Percentiles rank a stretch among this genome's conserved stretches.
Conservation (phyloP, 192 early-diverging fungal species). For the Martensiomyces pterosporus region DNA sequence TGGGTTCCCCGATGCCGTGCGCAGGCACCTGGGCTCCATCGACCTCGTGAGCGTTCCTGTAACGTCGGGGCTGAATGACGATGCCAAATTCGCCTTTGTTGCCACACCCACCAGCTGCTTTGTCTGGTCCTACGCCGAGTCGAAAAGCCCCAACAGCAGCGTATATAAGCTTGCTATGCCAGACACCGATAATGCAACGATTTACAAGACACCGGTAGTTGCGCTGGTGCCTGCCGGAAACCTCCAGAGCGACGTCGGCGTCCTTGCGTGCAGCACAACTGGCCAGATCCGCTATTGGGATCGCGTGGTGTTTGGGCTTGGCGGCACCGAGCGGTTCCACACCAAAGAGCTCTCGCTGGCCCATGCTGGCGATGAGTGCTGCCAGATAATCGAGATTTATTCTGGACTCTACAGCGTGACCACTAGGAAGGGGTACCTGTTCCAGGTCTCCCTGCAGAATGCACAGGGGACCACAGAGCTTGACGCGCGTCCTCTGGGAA, state of each 20-base stretch:
- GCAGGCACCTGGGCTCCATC: constrained; percentile 4
- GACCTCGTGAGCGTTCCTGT: constrained; percentile 8
- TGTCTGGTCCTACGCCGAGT: constrained; percentile 27
- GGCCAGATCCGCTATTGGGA: constrained; percentile 50
- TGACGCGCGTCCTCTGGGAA: constrained; percentile 10
- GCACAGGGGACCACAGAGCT: constrained; percentile 15
- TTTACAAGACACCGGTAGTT: constrained; percentile 16
- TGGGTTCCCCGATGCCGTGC: constrained; percentile 16
- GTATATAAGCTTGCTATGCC: constrained; percentile 37
- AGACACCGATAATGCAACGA: constrained; percentile 1
- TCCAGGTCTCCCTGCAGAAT: constrained; percentile 19
- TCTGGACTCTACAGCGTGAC: constrained; percentile 21
- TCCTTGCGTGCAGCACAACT: constrained; percentile 23
- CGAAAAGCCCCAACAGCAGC: constrained; percentile 1
- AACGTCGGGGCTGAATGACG: constrained; percentile 10
- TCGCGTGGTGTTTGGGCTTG: constrained; percentile 44
- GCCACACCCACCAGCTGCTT: constrained; percentile 20
- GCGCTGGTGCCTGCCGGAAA: constrained; percentile 11
- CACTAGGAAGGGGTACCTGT: constrained; percentile 27
- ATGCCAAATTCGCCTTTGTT: constrained; percentile 27
- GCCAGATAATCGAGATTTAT: constrained; percentile 14
- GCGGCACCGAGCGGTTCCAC: constrained; percentile 28
- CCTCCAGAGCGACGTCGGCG: constrained; percentile 24
- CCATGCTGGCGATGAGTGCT: constrained; percentile 16
- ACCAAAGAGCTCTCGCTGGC: constrained; percentile 1